These are phyloP conservation scores for Betula pendula DNA, from an alignment of 306 rosid species.

Conservation along the genomic window DNA sequence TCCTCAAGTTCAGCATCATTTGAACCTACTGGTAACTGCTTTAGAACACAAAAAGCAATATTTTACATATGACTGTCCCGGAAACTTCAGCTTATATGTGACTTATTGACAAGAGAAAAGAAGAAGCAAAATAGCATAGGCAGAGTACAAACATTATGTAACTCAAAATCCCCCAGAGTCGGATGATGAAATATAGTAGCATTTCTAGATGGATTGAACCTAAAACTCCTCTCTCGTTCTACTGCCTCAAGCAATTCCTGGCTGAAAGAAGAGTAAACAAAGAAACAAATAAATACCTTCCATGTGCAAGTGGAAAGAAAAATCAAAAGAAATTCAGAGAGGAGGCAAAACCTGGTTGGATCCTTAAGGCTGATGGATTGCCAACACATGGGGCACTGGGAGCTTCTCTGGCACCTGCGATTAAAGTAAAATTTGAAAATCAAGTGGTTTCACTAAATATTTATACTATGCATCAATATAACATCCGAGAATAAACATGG, in stretches of 20 bases:
- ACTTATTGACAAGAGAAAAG: constrained; percentile 12
- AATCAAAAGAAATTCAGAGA: constrained; percentile 7
- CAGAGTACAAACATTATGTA: constrained; percentile 76
- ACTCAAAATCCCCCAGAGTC: constrained; percentile 90
- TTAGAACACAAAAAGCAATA: constrained; percentile 24
- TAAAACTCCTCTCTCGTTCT: constrained; percentile 76
- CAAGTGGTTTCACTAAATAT: constrained; percentile 8
- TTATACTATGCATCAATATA: constrained; percentile 19
- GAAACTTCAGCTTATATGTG: not conserved
- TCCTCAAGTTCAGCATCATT: constrained; percentile 95
- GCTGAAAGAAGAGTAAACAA: constrained; percentile 42
- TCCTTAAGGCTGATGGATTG: constrained; percentile 92
- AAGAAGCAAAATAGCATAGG: constrained; percentile 28
- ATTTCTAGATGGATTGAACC: constrained; percentile 77
- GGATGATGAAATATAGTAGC: constrained; percentile 95
- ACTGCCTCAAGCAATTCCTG: constrained; percentile 94
- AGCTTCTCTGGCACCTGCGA: constrained; percentile 95
- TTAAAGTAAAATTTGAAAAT: constrained; percentile 20
- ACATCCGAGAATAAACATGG: not conserved
- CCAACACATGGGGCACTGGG: constrained; percentile 99
- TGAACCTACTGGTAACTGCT: constrained; percentile 91
- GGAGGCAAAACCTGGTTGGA: constrained; percentile 67
- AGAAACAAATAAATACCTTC: constrained; percentile 18
- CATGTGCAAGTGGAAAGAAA: constrained; percentile 5
- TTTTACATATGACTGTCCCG: constrained; percentile 19